Conservation (phyloP, 1,284 basidiomycete species). For the Cutaneotrichosporon sp. region DNA sequence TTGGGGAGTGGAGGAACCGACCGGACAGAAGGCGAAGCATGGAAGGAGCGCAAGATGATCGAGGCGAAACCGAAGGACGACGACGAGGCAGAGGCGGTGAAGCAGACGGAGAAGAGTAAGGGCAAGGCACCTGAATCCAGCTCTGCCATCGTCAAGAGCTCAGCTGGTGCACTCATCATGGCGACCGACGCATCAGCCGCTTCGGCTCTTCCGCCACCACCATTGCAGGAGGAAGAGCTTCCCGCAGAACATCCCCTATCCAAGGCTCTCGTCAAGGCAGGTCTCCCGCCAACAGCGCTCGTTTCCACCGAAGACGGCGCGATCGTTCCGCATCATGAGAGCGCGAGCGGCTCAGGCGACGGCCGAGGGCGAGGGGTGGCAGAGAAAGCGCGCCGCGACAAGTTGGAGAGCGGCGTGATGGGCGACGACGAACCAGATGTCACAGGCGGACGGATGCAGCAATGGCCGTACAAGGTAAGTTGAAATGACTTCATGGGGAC, state of each 20-base stretch:
- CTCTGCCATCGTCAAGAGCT: constrained; percentile 16
- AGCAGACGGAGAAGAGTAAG: background rate
- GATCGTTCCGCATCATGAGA: constrained; percentile 46
- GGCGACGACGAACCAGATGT: constrained; percentile 62
- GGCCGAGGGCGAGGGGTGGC: constrained; percentile 39
- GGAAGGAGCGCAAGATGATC: constrained; percentile 33
- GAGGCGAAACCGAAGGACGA: background rate
- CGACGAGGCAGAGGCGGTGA: background rate
- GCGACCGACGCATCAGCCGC: constrained; percentile 11
- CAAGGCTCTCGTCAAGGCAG: constrained; percentile 45
- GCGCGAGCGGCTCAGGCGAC: constrained; percentile 36
- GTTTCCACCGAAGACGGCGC: constrained; percentile 42
- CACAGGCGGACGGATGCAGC: constrained; percentile 57
- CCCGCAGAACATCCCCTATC: constrained; percentile 46
- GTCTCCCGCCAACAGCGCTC: constrained; percentile 50
- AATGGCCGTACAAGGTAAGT: constrained; percentile 81
- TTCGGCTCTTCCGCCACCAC: constrained; percentile 15
- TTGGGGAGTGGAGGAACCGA: constrained; percentile 39
- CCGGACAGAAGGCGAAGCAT: constrained; percentile 39
- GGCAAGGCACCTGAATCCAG: background rate
- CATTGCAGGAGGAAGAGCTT: constrained; percentile 33
- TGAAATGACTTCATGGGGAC: background rate
- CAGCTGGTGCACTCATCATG: constrained; percentile 26
- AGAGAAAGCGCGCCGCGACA: constrained; percentile 33
- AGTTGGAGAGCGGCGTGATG: constrained; percentile 58